A percentile compares a stretch with the other conserved stretches of the same genome.
phyloP scores from a whole-genome alignment of 2,329 filamentous ascomycete genomes.

The Mycocentrospora acerina region DNA sequence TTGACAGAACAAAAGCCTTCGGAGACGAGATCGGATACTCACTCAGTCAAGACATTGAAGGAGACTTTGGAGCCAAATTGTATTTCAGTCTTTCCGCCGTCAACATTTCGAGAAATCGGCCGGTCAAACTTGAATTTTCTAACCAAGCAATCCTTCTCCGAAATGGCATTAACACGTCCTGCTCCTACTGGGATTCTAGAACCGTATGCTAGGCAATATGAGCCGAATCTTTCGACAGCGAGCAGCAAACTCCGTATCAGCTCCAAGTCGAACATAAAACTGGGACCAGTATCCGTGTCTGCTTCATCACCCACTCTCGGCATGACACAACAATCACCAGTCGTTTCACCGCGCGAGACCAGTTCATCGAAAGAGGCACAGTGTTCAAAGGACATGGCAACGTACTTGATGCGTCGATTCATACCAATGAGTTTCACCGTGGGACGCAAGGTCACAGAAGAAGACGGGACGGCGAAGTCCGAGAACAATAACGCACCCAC shows the following conservation, averaged over 20 bases:
- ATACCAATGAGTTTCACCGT: constrained; percentile 20
- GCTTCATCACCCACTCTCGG: constrained; percentile 26
- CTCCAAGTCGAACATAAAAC: constrained; percentile 25
- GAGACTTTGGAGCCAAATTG: constrained; percentile 22
- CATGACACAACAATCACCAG: constrained; percentile 17
- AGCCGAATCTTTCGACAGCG: constrained; percentile 22
- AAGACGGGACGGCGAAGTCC: constrained; percentile 6
- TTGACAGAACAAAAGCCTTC: constrained; percentile 8
- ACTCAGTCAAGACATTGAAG: constrained; percentile 26
- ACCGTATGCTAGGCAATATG: constrained; percentile 10
- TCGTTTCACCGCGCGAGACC: constrained; percentile 34
- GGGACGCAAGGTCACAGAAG: constrained; percentile 9
- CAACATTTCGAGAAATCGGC: constrained; percentile 11
- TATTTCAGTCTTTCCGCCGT: constrained; percentile 16
- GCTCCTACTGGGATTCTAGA: constrained; percentile 15
- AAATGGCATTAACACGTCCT: constrained; percentile 16
- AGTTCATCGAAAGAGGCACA: constrained; percentile 38
- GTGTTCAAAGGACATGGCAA: constrained; percentile 25
- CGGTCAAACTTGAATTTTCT: constrained; percentile 6
- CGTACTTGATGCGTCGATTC: constrained; percentile 27
- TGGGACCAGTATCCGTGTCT: constrained; percentile 20
- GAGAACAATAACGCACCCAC: constrained; percentile 1
- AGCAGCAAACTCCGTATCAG: constrained; percentile 15
- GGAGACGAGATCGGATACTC: constrained; percentile 22
- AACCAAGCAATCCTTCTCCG: constrained; percentile 9